Conservation (phyloP, 805 yeast species). For the Monosporozyma aquatica region DNA sequence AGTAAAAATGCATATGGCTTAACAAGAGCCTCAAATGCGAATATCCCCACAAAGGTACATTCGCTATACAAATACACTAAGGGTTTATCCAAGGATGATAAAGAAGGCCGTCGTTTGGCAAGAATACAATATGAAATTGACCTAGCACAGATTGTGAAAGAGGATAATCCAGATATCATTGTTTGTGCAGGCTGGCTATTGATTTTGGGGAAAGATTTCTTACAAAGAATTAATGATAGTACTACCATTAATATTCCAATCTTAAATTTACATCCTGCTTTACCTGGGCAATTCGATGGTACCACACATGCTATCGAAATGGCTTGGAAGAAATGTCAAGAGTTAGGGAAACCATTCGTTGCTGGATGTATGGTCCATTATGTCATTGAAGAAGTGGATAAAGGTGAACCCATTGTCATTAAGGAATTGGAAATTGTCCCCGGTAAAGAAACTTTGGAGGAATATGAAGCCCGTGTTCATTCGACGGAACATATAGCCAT, state of each 20-base stretch:
- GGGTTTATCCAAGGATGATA: constrained; percentile 63
- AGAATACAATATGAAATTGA: constrained; percentile 71
- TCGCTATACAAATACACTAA: constrained; percentile 63
- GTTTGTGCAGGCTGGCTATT: constrained; percentile 99
- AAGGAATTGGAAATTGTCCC: constrained; percentile 62
- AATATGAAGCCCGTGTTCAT: constrained; percentile 78
- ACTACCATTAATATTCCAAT: constrained; percentile 71
- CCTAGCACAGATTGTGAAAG: constrained; percentile 57
- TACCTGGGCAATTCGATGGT: constrained; percentile 96
- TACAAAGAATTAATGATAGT: constrained; percentile 46
- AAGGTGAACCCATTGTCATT: constrained; percentile 82
- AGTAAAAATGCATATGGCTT: constrained; percentile 81
- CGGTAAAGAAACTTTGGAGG: constrained; percentile 62
- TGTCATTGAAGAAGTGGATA: constrained; percentile 93
- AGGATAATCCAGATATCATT: constrained; percentile 66
- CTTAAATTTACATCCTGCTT: constrained; percentile 91
- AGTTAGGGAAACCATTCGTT: constrained; percentile 45
- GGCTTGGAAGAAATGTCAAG: constrained; percentile 92
- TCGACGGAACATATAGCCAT: constrained; percentile 80
- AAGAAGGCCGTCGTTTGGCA: constrained; percentile 45
- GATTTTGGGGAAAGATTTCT: constrained; percentile 69
- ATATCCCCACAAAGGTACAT: constrained; percentile 67
- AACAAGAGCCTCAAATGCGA: constrained; percentile 59
- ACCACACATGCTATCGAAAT: constrained; percentile 88
- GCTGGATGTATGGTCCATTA: constrained; percentile 97